Evolutionary conservation across 768 basidiomycete species (phyloP), one percentile per base, ranked within the genome.

Genomic region (Mycena kentingensis): DNA sequence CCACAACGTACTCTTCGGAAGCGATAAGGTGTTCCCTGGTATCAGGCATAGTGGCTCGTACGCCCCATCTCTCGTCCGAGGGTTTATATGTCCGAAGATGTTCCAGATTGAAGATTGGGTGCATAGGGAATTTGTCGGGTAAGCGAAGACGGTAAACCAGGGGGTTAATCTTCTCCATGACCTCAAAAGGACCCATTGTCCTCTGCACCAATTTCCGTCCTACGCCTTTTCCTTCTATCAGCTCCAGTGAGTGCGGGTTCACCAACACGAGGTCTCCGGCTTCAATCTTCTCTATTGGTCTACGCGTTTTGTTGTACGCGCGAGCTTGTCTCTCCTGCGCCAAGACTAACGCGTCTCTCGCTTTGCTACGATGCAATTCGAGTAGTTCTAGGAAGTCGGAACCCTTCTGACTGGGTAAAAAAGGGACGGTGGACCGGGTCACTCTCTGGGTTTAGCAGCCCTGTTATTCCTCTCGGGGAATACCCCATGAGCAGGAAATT

Each of bases 401-500:
- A 4, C 15, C 60, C 35, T 41, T 52, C 22, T 43, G 41, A 21
- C 46, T 45, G 4, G 36, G 25, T 13, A 31, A 5, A 32, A 44
- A 56, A 12, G n/a, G 38, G 60, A 2, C 26, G 60, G 6, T 3
- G n/a, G 2, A 43, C 41, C 18, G 3, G n/a, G n/a, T 32, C 45
- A 22, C 54, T 16, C 7, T 3, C 12, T 7, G 52, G 53, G 39
- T 54, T 5, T 24, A 43, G 11, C 5, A 29, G 47, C 26, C 52
- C 49, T 22, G 29, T 43, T 32, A n/a, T 34, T 34, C 49, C 45
- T 28, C 44, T 19, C 0, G 69, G 66, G 18, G 57, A 21, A 31
- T 60, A 71, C 0, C 71, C 69, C 24, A 65, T 21, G 24, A 71
- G 54, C 1, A 70, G 46, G 37, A 60, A 65, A 32, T 65, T 58